Conservation (phyloP, 1,284 basidiomycete species). For the Leucoagaricus sp. region DNA sequence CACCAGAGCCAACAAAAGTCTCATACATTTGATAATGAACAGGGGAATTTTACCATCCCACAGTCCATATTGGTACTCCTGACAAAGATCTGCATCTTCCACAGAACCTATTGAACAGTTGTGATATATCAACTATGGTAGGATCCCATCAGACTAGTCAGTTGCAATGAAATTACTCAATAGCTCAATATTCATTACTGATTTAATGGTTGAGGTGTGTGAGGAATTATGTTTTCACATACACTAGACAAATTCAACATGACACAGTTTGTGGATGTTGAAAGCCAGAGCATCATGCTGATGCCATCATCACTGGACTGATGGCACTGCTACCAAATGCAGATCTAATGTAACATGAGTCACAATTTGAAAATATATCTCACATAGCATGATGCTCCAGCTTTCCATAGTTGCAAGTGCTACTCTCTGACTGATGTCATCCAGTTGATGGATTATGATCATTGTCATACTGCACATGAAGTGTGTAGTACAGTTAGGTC, state of each 20-base stretch:
- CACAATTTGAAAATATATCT: constrained; percentile 44
- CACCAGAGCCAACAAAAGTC: constrained; percentile 51
- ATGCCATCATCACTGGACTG: no score
- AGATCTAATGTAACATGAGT: no score
- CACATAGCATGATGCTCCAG: constrained; percentile 30
- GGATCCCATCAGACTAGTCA: constrained; percentile 70
- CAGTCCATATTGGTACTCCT: constrained; percentile 62
- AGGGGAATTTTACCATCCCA: constrained; percentile 61
- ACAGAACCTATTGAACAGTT: not conserved
- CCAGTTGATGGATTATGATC: no score
- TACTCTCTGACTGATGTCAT: not conserved
- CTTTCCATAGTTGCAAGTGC: constrained; percentile 16
- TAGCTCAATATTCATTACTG: constrained; percentile 48
- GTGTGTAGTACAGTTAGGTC: no score
- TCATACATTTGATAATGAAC: constrained; percentile 51
- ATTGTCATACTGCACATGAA: no score
- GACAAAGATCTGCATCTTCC: constrained; percentile 40
- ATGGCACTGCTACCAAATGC: no score
- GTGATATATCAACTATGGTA: constrained; percentile 1
- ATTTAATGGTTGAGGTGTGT: constrained; percentile 51
- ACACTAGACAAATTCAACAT: not conserved
- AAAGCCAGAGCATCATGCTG: no score
- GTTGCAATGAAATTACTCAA: constrained; percentile 40
- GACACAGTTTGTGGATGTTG: not conserved
- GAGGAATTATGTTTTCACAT: not conserved